These are phyloP conservation scores for Solanum corneliomulleri DNA, from an alignment of 257 asterid genomes.

Conservation along the genomic window DNA sequence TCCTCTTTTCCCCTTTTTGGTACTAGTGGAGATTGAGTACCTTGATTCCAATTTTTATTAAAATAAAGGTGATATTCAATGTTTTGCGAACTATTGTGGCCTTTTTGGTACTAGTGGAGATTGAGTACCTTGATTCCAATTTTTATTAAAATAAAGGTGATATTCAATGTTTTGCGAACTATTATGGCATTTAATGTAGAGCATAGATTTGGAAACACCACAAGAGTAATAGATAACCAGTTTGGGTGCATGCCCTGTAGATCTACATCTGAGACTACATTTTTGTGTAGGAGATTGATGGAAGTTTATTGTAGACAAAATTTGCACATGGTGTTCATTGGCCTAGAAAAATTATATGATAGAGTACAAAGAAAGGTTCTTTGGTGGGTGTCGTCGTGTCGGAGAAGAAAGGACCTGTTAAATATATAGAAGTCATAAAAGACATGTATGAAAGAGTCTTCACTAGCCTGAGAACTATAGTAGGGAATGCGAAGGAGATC, in stretches of 20 bases:
- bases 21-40: neutral
- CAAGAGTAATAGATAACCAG: neutral
- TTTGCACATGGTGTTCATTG: neutral
- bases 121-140: neutral
- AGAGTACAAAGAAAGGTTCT: neutral
- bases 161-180: neutral
- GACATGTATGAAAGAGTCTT: neutral
- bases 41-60: neutral
- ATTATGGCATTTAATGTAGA: neutral
- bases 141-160: neutral
- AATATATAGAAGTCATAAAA: neutral
- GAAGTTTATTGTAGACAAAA: neutral
- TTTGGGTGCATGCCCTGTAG: neutral
- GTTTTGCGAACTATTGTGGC: neutral
- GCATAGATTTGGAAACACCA: neutral
- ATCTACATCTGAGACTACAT: neutral
- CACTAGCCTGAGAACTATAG: neutral
- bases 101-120: neutral
- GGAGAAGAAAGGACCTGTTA: neutral
- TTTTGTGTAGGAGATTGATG: neutral
- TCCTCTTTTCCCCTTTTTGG: neutral
- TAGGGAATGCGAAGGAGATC: neutral
- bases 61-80: neutral
- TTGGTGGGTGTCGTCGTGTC: neutral
- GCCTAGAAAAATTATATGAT: neutral